Evolutionary conservation across 306 rosid species (phyloP).

Genomic region (Glycine soja): DNA sequence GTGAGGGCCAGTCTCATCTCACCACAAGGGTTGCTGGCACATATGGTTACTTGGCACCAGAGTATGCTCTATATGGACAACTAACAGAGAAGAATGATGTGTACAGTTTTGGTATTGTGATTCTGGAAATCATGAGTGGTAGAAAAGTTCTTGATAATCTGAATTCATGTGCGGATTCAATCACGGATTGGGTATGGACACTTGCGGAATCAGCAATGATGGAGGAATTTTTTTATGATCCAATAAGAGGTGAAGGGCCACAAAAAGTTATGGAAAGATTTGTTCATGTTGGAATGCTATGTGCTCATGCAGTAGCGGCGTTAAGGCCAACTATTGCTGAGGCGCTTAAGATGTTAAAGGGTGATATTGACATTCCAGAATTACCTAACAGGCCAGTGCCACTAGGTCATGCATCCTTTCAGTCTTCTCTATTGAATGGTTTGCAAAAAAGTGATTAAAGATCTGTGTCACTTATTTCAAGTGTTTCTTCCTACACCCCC

Average conservation of each 20-base stretch:
- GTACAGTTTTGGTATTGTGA: constrained; percentile 81
- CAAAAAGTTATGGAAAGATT: constrained; percentile 76
- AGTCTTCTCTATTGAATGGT: constrained; percentile 54
- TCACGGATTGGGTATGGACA: constrained; percentile 93
- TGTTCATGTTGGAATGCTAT: constrained; percentile 81
- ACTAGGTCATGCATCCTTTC: constrained; percentile 67
- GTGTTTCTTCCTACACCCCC: no score
- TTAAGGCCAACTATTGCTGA: constrained; percentile 88
- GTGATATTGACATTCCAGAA: constrained; percentile 80
- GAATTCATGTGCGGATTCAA: constrained; percentile 54
- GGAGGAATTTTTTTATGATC: constrained; percentile 60
- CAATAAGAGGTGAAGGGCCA: constrained; percentile 64
- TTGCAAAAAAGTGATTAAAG: constrained; percentile 45
- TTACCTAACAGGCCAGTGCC: constrained; percentile 85
- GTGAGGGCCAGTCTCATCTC: constrained; percentile 71
- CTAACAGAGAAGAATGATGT: constrained; percentile 81
- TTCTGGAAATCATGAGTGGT: constrained; percentile 84
- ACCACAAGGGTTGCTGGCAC: constrained; percentile 89
- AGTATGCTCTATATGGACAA: constrained; percentile 82
- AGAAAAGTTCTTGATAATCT: constrained; percentile 71
- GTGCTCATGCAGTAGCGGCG: constrained; percentile 89
- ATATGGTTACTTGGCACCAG: constrained; percentile 83
- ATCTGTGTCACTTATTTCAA: constrained; percentile 42
- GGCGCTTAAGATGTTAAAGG: constrained; percentile 83
- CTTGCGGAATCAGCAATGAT: constrained; percentile 58